Percentiles rank a stretch among this genome's conserved stretches.
Conservation (phyloP, 352 stramenopile genomes). For the Globisporangium parvum region DNA sequence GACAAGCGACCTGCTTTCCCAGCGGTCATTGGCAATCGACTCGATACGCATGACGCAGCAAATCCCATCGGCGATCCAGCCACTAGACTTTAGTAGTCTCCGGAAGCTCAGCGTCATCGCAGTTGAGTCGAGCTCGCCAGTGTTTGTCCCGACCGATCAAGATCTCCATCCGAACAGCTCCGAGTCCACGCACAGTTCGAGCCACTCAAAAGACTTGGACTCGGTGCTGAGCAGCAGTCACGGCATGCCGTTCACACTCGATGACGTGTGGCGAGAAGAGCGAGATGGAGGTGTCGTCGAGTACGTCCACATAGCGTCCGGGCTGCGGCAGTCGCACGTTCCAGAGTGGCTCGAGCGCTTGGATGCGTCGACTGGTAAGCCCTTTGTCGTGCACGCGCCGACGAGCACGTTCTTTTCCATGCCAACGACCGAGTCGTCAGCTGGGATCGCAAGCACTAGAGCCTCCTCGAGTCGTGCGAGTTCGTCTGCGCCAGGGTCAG, state of each 20-base stretch:
- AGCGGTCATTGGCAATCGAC: constrained; percentile 5
- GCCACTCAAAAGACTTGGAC: not conserved
- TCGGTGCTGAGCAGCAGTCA: not conserved
- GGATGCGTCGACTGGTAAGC: constrained; percentile 10
- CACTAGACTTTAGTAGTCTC: constrained; percentile 14
- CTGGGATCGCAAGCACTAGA: not conserved
- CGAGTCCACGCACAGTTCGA: not conserved
- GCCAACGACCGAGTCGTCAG: not conserved
- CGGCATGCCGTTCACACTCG: constrained; percentile 4
- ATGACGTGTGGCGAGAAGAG: constrained; percentile 12
- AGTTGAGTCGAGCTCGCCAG: not conserved
- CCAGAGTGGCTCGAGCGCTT: constrained; percentile 15
- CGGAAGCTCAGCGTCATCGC: not conserved
- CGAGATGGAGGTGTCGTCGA: not conserved
- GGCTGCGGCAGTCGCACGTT: constrained; percentile 1
- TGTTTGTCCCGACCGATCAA: not conserved
- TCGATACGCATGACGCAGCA: constrained; percentile 6
- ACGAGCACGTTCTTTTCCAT: constrained; percentile 12
- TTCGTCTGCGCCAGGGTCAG: not conserved
- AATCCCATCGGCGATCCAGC: constrained; percentile 8
- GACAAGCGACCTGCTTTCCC: not conserved
- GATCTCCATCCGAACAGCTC: not conserved
- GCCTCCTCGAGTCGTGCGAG: not conserved
- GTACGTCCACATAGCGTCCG: constrained; percentile 12
- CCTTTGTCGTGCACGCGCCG: constrained; percentile 13